A percentile compares a stretch with the other conserved stretches of the same genome.
These are phyloP conservation scores for Neurospora crassa DNA, from an alignment of 2,329 filamentous ascomycete species.

Conservation along the genomic window DNA sequence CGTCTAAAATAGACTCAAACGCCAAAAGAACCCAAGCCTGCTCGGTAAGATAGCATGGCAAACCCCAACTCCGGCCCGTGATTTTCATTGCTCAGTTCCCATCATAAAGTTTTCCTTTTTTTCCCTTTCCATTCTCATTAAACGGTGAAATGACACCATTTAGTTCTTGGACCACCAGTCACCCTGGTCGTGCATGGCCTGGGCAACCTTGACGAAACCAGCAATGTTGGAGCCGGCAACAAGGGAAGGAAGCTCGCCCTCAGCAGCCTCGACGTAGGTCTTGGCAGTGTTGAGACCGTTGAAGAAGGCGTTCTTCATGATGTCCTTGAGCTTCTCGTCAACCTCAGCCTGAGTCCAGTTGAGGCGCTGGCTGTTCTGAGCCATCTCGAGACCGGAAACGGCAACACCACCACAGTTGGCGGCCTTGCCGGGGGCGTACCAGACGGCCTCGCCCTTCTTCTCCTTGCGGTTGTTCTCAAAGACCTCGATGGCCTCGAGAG, in stretches of 20 bases:
- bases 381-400: slow-evolving; percentile 97
- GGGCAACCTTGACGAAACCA: slow-evolving; percentile 91
- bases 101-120: background rate
- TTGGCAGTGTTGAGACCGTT: slow-evolving; percentile 83
- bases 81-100: background rate
- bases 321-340: slow-evolving; percentile 78
- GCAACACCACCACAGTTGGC: slow-evolving; percentile 97
- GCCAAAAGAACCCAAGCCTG: background rate
- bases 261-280: slow-evolving; percentile 69
- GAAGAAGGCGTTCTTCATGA: slow-evolving; percentile 92
- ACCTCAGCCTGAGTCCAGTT: slow-evolving; percentile 85
- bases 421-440: slow-evolving; percentile 93
- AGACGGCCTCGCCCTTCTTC: slow-evolving; percentile 63
- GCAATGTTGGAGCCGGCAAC: slow-evolving; percentile 96
- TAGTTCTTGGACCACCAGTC: slow-evolving; percentile 62
- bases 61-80: background rate
- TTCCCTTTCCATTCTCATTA: background rate
- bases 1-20: background rate
- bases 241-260: slow-evolving; percentile 79
- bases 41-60: background rate
- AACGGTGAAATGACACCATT: background rate
- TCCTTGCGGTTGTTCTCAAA: slow-evolving; percentile 73
- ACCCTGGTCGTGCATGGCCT: slow-evolving; percentile 92
- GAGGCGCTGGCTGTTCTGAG: slow-evolving; percentile 86
- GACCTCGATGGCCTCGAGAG: slow-evolving; percentile 84